A percentile compares a stretch with the other conserved stretches of the same genome.
These are phyloP conservation scores for Hypocreales sp. DNA, from an alignment of 2,329 filamentous ascomycete genomes.

Conservation along the genomic window DNA sequence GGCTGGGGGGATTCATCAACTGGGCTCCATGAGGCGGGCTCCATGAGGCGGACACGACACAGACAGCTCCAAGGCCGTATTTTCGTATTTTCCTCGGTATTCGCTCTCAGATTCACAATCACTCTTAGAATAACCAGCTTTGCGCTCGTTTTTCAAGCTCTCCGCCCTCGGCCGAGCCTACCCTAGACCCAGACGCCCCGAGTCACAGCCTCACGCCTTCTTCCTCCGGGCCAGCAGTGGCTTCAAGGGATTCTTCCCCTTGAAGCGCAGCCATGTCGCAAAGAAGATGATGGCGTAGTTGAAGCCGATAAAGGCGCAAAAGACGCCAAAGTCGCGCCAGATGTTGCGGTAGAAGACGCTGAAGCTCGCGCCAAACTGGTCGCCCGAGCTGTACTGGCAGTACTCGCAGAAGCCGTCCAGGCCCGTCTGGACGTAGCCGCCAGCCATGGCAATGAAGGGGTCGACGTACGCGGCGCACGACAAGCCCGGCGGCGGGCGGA, in stretches of 20 bases:
- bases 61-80: too few species aligned
- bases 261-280: background rate
- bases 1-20: too few species aligned
- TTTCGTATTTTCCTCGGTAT: too few species aligned
- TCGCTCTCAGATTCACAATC: too few species aligned
- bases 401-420: constrained; percentile 43
- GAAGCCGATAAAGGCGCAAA: constrained; percentile 47
- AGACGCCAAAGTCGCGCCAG: constrained; percentile 52
- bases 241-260: background rate
- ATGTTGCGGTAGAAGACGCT: constrained; percentile 45
- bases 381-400: constrained; percentile 46
- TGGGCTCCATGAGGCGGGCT: too few species aligned
- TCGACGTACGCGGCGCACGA: constrained; percentile 45
- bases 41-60: too few species aligned
- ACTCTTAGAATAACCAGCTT: too few species aligned
- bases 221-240: background rate
- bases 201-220: too few species aligned
- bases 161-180: too few species aligned
- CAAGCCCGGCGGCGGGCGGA: constrained; percentile 40
- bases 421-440: constrained; percentile 45
- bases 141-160: too few species aligned
- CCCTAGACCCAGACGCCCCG: too few species aligned
- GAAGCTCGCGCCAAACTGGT: constrained; percentile 42
- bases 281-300: constrained; percentile 25
- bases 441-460: constrained; percentile 32